phyloP scores from a whole-genome alignment of 1,284 basidiomycete genomes.

The Lentinula novae-zelandiae region DNA sequence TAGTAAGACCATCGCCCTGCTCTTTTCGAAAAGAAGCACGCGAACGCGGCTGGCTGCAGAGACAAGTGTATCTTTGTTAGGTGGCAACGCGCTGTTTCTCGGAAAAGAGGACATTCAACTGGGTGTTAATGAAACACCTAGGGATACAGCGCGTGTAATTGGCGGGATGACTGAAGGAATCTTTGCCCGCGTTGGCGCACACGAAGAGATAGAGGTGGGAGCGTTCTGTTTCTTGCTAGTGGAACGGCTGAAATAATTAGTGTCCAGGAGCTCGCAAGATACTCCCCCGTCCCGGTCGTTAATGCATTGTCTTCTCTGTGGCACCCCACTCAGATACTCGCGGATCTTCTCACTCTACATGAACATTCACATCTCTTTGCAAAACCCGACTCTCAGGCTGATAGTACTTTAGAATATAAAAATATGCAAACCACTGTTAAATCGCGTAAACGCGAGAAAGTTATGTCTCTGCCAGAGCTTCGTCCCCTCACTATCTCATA shows the following conservation, averaged over 20 bases:
- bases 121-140: slow-evolving; percentile 89
- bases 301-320: slow-evolving; percentile 95
- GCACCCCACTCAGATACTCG: slow-evolving; percentile 96
- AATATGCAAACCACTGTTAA: slow-evolving; percentile 16
- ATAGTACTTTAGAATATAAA: slow-evolving; percentile 13
- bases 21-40: slow-evolving; percentile 93
- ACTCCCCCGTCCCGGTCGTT: slow-evolving; percentile 91
- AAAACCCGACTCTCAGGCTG: slow-evolving; percentile 11
- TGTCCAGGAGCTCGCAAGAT: slow-evolving; percentile 76
- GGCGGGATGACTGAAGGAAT: slow-evolving; percentile 96
- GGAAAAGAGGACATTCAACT: slow-evolving; percentile 91
- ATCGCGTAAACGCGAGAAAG: neutral
- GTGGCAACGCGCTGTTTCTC: slow-evolving; percentile 92
- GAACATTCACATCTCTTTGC: slow-evolving; percentile 64
- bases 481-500: slow-evolving; percentile 84
- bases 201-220: slow-evolving; percentile 86
- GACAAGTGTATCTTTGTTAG: slow-evolving; percentile 72
- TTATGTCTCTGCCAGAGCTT: slow-evolving; percentile 38
- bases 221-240: slow-evolving; percentile 6
- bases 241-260: neutral
- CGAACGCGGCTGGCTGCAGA: slow-evolving; percentile 90
- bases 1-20: slow-evolving; percentile 81
- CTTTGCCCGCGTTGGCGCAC: slow-evolving; percentile 92
- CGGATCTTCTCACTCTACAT: slow-evolving; percentile 88
- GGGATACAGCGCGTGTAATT: slow-evolving; percentile 86